Percentiles rank a stretch among this genome's conserved stretches.
Evolutionary conservation across 768 basidiomycete genomes (phyloP).

Genomic region (Kwoniella bestiolae): DNA sequence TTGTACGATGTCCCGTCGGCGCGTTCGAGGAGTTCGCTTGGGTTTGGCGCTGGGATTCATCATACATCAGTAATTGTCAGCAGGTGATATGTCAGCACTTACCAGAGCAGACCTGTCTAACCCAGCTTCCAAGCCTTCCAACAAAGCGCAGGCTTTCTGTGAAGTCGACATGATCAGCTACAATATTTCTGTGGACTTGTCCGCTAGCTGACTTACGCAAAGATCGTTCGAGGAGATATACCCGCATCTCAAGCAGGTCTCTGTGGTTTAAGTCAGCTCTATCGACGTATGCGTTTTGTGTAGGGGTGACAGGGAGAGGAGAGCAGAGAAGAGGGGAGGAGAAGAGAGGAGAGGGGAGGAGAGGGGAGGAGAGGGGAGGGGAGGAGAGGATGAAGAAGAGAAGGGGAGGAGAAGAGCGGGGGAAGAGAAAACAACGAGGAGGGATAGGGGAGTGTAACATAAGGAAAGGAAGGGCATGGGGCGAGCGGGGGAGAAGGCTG

Average conservation of each 20-base stretch:
- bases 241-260: conserved; percentile 87
- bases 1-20: conserved; percentile 73
- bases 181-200: not conserved
- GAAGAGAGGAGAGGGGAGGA: no score
- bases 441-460: no score
- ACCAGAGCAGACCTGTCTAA: conserved; percentile 61
- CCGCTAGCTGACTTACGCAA: conserved; percentile 46
- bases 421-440: no score
- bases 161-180: not conserved
- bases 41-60: conserved; percentile 68
- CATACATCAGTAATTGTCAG: not conserved
- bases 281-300: no score
- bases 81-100: conserved; percentile 25
- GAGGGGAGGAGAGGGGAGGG: no score
- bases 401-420: no score
- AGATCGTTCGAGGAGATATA: conserved; percentile 96
- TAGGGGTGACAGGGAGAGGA: no score
- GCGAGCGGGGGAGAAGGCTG: no score
- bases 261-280: conserved; percentile 59
- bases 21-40: conserved; percentile 64
- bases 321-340: no score
- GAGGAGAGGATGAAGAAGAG: no score
- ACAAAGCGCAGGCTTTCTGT: conserved; percentile 73
- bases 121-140: conserved; percentile 88
- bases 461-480: no score